A percentile compares a stretch with the other conserved stretches of the same genome.
Conservation (phyloP, 1,139 yeast genomes). For the Taphrina deformans region DNA sequence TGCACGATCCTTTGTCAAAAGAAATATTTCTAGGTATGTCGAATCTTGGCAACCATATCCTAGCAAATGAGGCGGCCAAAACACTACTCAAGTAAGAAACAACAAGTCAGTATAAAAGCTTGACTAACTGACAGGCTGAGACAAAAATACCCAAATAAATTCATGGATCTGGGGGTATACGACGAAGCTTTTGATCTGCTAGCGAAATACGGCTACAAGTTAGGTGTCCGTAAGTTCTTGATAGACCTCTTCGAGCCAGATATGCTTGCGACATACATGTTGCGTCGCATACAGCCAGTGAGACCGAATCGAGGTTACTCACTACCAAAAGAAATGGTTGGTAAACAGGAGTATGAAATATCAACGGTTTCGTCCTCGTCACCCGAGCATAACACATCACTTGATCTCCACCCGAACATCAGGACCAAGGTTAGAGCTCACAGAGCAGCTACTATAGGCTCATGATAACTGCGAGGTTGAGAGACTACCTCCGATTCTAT, state of each 20-base stretch:
- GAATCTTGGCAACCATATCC: conserved; percentile 62
- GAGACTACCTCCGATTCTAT: too few species aligned
- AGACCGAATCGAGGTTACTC: conserved; percentile 2
- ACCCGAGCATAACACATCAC: background rate
- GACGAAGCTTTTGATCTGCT: conserved; percentile 61
- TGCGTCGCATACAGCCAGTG: background rate
- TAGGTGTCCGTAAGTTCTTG: conserved; percentile 63
- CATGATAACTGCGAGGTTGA: too few species aligned
- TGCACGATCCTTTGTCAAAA: conserved; percentile 50
- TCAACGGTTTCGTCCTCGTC: background rate
- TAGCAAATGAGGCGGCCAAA: conserved; percentile 64
- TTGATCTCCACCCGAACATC: background rate
- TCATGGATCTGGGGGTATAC: conserved; percentile 59
- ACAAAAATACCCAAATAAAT: conserved; percentile 55
- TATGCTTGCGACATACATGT: background rate
- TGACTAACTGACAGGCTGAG: conserved; percentile 51
- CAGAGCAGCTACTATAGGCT: background rate
- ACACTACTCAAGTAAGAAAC: conserved; percentile 48
- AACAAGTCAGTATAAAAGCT: background rate
- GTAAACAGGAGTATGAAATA: background rate
- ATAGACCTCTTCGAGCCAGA: conserved; percentile 57
- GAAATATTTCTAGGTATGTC: conserved; percentile 55
- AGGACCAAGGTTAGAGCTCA: background rate
- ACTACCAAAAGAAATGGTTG: conserved; percentile 7
- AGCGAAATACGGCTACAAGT: conserved; percentile 66